Evolutionary conservation across 2,329 filamentous ascomycete species (phyloP), one percentile per base, ranked within the genome.

Genomic region (Penicillium sp.): DNA sequence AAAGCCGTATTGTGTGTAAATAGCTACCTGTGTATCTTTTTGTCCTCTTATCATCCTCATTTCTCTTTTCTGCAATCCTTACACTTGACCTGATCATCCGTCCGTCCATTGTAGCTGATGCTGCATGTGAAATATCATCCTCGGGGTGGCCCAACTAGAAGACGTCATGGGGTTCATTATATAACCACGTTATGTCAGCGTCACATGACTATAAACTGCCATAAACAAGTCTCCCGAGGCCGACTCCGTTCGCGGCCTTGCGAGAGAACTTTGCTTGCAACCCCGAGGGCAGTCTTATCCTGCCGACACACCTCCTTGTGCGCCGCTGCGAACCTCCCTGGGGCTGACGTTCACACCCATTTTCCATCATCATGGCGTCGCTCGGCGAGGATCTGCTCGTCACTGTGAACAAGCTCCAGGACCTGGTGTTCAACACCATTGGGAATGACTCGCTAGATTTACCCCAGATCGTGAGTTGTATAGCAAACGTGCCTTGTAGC

Each of bases 391-490:
- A 98, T 71, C 76, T 98, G 70, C 81, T 98, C 66, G 82, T 81
- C 57, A 94, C 89, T 52, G 93, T 98, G 73, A 98, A 98, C 77
- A 94, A 94, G 77, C 78, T 98, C 62, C 93, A 98, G 71, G 93
- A 97, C 70, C 74, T 98, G 63, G 93, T 98, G 62, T 98, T 98
- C 77, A 98, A 98, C 74, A 98, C 93, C 56, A 98, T 98, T 69
- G 93, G 93, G 70, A 97, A 90, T 75, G 93, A 98, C 70, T 97
- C 91, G 37, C 79, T 98, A 47, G 93, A 98, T 71, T 76, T 98
- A 42, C 93, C 93, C 43, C 93, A 98, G 73, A 98, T 98, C 78
- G 93, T 96, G 83, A 63, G 82, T 74, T 13, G 15, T 18, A 28
- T 39, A 60, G 10, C 13, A 2, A 7, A 27, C 4, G 5, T 27